Evolutionary conservation across 2,329 filamentous ascomycete genomes (phyloP), one percentile per base, ranked within the genome.

Genomic region (Arthrobotrys megalospora): DNA sequence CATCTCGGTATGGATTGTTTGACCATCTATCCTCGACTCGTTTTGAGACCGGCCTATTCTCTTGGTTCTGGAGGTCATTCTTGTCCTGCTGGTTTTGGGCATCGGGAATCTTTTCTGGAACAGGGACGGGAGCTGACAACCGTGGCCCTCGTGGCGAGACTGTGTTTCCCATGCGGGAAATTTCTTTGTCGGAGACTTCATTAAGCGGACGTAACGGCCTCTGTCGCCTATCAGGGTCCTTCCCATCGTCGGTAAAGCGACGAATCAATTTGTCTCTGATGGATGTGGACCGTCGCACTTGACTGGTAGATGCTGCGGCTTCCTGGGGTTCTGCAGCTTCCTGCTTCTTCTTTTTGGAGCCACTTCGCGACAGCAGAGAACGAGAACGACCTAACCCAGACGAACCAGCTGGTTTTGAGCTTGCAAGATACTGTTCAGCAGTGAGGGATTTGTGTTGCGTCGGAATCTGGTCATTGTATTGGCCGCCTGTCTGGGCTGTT

Each of bases 401-500:
- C 12, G 60, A 24, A 32, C 10, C 52, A n/a, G 63, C 19, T 16
- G 34, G 55, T 16, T 60, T 60, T 11, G 55, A 43, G 36, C 34
- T 43, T 7, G 45, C 60, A 19, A 41, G 64, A 41, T 72, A 78
- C n/a, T 78, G 48, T 14, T 72, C 36, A 7, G 50, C 16, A 3
- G 75, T 48, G 62, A 78, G 48, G 36, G 75, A 58, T 63, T 79
- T 73, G 65, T 79, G 76, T 75, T 79, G 76, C 10, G 76, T 79
- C 43, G 76, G 76, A 38, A 79, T 55, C 21, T 32, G n/a, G 38
- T 79, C 45, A 52, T 70, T 79, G 76, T 79, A 79, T 45, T 79
- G 76, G 53, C 76, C 76, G 68, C 76, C 76, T 34, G 70, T 75
- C 63, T 79, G 76, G 21, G 76, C 76, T 21, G 69, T 79, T 68